Base-by-base conservation (phyloP, 2,329 filamentous ascomycete genomes). In the Herpotrichia juniperi region DNA sequence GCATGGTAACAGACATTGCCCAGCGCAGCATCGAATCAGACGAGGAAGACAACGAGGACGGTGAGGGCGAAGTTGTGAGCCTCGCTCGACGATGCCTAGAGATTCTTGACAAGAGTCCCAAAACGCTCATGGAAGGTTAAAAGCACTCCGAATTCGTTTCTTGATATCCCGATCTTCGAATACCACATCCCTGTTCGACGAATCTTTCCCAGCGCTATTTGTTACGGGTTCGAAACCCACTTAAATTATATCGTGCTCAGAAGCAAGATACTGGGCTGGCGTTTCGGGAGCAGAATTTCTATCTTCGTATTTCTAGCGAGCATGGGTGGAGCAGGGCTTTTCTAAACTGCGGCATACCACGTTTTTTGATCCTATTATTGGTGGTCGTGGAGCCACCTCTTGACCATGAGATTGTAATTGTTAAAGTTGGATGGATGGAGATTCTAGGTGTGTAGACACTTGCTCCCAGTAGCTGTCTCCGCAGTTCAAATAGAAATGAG, bases 31-130 rank as follows among this genome's bases (percentile, higher is more conserved):
- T 96, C 57, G 92, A 96, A 66, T 89, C 90, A 0, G 92, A 96
- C 53, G 89, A 92, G 59, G 91, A 93, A 62, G 88, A 88, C 57
- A 90, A 89, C 42, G 92, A 96, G 64, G 92, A 96, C 53, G 93
- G 94, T 40, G 93, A 97, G 73, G 90, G 89, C 51, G 93, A 97
- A 73, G 93, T 97, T 39, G 90, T 97, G 58, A 92, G 87, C 61
- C 84, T 99, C 62, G 93, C 94, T 21, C 89, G 93, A 67, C 85
- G 92, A 63, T 97, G 92, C 72, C 81, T 97, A 34, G 93, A 97
- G 74, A 82, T 96, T 3, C 78, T 96, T 28, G 90, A 89, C 45
- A 89, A 91, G 72, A 86, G 82, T 66, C 86, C 88, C 26, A 93
- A 93, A 76, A 81, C 87, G 42, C 87, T 96, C 60, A 91, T 94